Base-by-base conservation (phyloP, 345 rosid species). In the Tarenaya hassleriana region DNA sequence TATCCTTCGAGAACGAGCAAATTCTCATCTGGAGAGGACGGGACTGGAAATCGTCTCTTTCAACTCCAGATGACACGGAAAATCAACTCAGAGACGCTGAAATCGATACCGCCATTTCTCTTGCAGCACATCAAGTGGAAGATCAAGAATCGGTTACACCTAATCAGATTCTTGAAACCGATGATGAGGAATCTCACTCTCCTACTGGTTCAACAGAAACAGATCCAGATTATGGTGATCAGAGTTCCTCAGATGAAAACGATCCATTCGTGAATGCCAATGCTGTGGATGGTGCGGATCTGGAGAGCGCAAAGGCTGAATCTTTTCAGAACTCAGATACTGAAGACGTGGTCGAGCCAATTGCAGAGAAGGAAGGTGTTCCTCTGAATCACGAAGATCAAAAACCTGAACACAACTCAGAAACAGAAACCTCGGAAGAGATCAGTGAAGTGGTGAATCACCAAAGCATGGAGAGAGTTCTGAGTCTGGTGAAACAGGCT, bases 1-100 rank as follows among this genome's bases (percentile, higher is more conserved):
- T 91, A 45, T 84, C 96, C 31, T 91, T 84, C 79, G 88, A 84
- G 45, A 38, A 41, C 5, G 88, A 91, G 62, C 90, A 81, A 53
- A 79, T 91, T 64, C 89, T 91, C 18, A 65, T 84, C 41, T 91
- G 92, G 95, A 76, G 95, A 57, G 96, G 98, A 64, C 75, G 18
- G 52, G 75, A 84, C 34, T 87, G 95, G 87, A 73, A 79, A 64
- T 69, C 88, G 5, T 72, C 75, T 34, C 61, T 79, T 34, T 16
- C 62, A 46, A 67, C 52, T 51, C 72, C 70, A 3, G 66, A 56
- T 41, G 64, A 58, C 24, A 61, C 51, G 48, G 53, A 55, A 39
- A 66, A 61, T 60, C 53, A 47, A 46, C 62, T 41, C 17, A 33
- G 50, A 54, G 65, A 54, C 34, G 63, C 58, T 2, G 58, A 49